Evolutionary conservation across 129 eudicot species (phyloP).

Genomic region (Kitagawia praeruptora): DNA sequence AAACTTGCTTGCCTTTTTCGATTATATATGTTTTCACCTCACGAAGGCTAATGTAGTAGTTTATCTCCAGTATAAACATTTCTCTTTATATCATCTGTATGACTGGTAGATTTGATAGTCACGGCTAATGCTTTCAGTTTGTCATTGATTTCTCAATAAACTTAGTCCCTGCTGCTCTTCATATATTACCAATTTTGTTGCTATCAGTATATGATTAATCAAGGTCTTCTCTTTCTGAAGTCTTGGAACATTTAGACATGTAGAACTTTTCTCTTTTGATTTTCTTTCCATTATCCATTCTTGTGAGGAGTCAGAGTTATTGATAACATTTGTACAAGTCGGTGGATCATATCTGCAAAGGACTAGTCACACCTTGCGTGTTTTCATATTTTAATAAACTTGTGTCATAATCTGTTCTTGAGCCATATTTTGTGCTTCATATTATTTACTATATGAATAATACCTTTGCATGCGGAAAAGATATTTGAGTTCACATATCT

Average conservation of each 20-base stretch:
- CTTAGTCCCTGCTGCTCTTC: neutral
- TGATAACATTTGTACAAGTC: neutral
- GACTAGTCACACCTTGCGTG: neutral
- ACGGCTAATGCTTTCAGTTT: neutral
- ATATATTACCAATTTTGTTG: neutral
- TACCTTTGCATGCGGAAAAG: neutral
- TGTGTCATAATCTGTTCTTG: neutral
- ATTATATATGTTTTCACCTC: neutral
- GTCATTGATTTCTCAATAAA: neutral
- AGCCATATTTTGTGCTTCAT: neutral
- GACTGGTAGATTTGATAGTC: neutral
- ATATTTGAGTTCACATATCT: neutral
- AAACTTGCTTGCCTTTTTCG: neutral
- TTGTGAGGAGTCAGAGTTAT: neutral
- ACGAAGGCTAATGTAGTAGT: neutral
- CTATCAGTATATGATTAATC: neutral
- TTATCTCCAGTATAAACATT: neutral
- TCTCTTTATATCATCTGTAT: neutral
- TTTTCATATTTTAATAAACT: neutral
- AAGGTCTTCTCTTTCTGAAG: slow-evolving; percentile 1
- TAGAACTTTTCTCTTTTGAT: neutral
- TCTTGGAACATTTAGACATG: neutral
- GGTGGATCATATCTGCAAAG: neutral
- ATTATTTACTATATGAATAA: neutral
- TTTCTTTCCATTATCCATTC: neutral